Conservation (phyloP, 768 basidiomycete genomes). For the Rhodotorula graminis region DNA sequence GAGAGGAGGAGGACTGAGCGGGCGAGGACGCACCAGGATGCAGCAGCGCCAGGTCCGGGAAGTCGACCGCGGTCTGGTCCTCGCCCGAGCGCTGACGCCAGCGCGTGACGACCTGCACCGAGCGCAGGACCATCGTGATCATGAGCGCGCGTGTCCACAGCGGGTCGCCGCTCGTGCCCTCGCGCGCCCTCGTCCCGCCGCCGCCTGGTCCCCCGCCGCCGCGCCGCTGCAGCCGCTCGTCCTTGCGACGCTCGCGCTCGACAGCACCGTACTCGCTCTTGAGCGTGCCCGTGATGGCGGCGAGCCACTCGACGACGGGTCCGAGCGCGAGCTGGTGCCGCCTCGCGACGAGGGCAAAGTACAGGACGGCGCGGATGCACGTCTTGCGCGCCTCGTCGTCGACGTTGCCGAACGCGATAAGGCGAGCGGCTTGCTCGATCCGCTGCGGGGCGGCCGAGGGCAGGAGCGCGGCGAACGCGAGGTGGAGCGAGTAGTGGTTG, state of each 20-base stretch:
- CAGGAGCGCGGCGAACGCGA: constrained; percentile 66
- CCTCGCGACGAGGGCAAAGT: constrained; percentile 61
- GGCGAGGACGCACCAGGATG: constrained; percentile 55
- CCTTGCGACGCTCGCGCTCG: constrained; percentile 40
- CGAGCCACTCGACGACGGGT: constrained; percentile 61
- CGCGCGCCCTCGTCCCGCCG: too few species aligned
- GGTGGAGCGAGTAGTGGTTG: constrained; percentile 72
- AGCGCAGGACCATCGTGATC: constrained; percentile 55
- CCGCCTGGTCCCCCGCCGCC: constrained; percentile 1
- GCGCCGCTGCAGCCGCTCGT: background rate
- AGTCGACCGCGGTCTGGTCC: constrained; percentile 45
- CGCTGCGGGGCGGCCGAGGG: constrained; percentile 54
- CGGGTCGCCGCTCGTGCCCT: constrained; percentile 22
- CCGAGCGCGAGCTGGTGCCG: constrained; percentile 55
- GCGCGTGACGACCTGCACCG: constrained; percentile 56
- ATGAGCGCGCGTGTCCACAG: constrained; percentile 46
- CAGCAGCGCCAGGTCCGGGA: constrained; percentile 63
- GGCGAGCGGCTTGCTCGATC: constrained; percentile 62
- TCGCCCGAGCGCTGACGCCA: constrained; percentile 28
- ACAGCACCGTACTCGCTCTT: constrained; percentile 55
- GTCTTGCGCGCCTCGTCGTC: constrained; percentile 63
- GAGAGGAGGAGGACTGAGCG: background rate
- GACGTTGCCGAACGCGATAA: constrained; percentile 63
- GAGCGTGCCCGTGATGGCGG: constrained; percentile 58
- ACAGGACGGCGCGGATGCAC: constrained; percentile 69